Evolutionary conservation across 228 moss, liverwort and hornwort species (phyloP).

Genomic region (Sphagnum magellanicum): DNA sequence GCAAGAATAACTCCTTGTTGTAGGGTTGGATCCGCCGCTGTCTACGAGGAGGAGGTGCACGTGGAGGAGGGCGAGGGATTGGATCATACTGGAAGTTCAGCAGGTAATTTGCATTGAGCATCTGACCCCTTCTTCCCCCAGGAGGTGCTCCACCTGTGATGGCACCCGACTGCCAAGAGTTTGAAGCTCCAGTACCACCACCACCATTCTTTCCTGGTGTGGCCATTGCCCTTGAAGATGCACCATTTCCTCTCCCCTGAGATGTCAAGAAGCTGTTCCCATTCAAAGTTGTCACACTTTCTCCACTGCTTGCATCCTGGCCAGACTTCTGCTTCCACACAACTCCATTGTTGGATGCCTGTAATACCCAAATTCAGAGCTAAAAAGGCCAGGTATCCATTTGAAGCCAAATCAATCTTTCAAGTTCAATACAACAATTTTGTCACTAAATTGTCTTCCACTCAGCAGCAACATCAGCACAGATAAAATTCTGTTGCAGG

Average conservation of each 20-base stretch:
- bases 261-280: constrained; percentile 24
- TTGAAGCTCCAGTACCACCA: constrained; percentile 24
- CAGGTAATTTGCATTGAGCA: constrained; percentile 73
- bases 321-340: constrained; percentile 37
- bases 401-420: too few relatives aligned
- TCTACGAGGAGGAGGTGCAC: constrained; percentile 48
- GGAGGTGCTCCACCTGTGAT: constrained; percentile 35
- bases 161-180: constrained; percentile 45
- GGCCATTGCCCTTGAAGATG: constrained; percentile 15
- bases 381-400: too few relatives aligned
- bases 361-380: background rate
- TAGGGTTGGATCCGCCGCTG: constrained; percentile 75
- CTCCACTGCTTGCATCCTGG: constrained; percentile 19
- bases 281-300: constrained; percentile 51
- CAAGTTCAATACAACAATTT: background rate
- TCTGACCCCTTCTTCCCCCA: constrained; percentile 67
- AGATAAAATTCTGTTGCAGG: too few relatives aligned
- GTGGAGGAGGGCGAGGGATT: constrained; percentile 60
- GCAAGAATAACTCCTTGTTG: constrained; percentile 93
- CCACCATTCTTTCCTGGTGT: constrained; percentile 24
- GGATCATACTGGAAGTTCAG: constrained; percentile 97
- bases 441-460: background rate
- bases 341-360: constrained; percentile 30
- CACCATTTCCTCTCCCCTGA: constrained; percentile 18
- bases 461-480: too few relatives aligned